Base-by-base conservation (phyloP, 163 green algal genomes). In the Volvox carteri region DNA sequence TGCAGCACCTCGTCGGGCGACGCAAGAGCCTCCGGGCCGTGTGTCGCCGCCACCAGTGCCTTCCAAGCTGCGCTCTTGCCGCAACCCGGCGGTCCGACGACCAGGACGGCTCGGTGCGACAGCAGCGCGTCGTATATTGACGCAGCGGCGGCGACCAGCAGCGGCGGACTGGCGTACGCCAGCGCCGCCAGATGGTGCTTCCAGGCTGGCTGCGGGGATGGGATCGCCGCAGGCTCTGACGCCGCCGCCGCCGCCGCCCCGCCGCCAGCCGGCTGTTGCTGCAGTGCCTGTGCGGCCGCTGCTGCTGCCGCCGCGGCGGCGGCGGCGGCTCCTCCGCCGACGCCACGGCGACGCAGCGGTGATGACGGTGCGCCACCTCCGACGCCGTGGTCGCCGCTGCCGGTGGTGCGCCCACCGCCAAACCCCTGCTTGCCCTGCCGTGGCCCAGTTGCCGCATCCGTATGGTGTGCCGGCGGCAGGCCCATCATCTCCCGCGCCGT, bases 51-150 rank as follows among this genome's bases (percentile, higher is more conserved):
- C 35, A 88, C 77, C 6, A 92, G 89, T 8, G 89, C 79, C 48
- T 70, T 70, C 90, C 90, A 92, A 5, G 84, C 90, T 0, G 74
- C 25, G 85, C 30, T 75, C 85, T 92, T 92, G 56, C 90, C 90
- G 33, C 28, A 65, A 2, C 90, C 90, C 8, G 90, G 68, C 2
- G 62, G 11, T 4, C 90, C 90, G 46, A 90, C 90, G 2, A 92
- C 37, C n/a, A 92, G 78, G 33, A 54, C 67, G 0, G 46, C 67
- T 25, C 78, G 67, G 37, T 81, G 70, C 30, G 68, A 73, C 23
- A 83, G 35, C 67, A 88, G 83, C 48, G 68, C 83, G 18, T 88
- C 68, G 68, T 88, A 81, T 19, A 88, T 81, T 35, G 83, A 58
- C 5, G 68, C 50, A 1, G 83, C 83, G 3, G 83, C 35, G 14